Conservation (phyloP, 345 rosid genomes). For the Nephelium lappaceum region DNA sequence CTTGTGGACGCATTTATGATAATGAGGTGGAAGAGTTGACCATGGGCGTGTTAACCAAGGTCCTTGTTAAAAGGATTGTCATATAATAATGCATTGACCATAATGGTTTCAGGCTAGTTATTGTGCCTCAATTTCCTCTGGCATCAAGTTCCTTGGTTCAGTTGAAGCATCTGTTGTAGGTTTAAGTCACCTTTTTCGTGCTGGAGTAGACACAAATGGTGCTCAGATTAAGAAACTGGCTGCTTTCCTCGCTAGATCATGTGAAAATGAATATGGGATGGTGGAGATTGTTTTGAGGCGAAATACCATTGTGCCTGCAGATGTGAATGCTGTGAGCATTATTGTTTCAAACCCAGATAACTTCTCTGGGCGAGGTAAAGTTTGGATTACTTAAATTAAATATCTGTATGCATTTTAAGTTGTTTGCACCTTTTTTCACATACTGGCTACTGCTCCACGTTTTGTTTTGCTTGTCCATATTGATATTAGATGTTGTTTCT, state of each 20-base stretch:
- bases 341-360: conserved; percentile 68
- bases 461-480: background rate
- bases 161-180: conserved; percentile 91
- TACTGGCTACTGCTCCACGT: background rate
- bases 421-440: background rate
- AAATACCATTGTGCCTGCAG: conserved; percentile 66
- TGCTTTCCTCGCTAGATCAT: conserved; percentile 55
- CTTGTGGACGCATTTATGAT: conserved; percentile 7
- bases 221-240: conserved; percentile 71
- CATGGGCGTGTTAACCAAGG: conserved; percentile 15
- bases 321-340: conserved; percentile 77
- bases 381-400: conserved; percentile 13
- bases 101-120: conserved; percentile 36
- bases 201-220: conserved; percentile 64
- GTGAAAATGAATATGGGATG: conserved; percentile 59
- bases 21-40: conserved; percentile 11
- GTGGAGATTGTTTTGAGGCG: conserved; percentile 76
- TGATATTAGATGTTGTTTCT: background rate
- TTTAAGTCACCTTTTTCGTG: conserved; percentile 71
- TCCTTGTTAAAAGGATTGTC: conserved; percentile 9
- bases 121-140: conserved; percentile 25
- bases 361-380: conserved; percentile 52
- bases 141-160: conserved; percentile 50
- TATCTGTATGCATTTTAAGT: background rate
- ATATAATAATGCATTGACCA: background rate